Conservation (phyloP, 2,329 filamentous ascomycete genomes). For the Verticillium zaregamsianum region DNA sequence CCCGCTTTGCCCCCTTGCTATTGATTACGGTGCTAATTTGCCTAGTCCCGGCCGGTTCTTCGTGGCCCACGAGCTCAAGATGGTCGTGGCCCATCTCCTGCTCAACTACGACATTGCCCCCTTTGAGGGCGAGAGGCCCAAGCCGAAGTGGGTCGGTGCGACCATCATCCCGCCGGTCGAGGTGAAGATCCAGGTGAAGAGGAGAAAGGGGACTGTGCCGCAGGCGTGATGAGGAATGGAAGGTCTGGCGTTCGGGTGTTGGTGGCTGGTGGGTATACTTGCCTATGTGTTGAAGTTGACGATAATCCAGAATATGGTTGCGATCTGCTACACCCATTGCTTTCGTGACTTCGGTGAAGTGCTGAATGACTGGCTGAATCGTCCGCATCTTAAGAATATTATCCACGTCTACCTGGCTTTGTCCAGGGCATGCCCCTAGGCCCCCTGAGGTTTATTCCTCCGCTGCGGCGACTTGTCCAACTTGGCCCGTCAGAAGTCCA, state of each 20-base stretch:
- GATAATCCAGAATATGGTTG: neutral
- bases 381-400: too few relatives aligned
- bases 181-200: constrained; percentile 24
- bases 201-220: constrained; percentile 13
- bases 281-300: neutral
- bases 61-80: constrained; percentile 51
- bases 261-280: neutral
- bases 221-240: neutral
- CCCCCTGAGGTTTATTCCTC: too few relatives aligned
- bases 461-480: too few relatives aligned
- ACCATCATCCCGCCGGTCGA: constrained; percentile 32
- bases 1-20: neutral
- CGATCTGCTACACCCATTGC: too few relatives aligned
- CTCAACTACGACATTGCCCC: constrained; percentile 49
- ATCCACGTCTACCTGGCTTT: too few relatives aligned
- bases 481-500: too few relatives aligned
- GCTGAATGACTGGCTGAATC: too few relatives aligned
- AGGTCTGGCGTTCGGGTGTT: neutral
- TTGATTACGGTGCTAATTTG: too few relatives aligned
- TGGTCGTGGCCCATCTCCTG: constrained; percentile 45
- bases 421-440: too few relatives aligned
- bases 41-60: constrained; percentile 50
- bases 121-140: constrained; percentile 29
- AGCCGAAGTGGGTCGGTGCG: constrained; percentile 38
- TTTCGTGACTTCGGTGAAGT: too few relatives aligned